These are phyloP conservation scores for Penicillium freii DNA, from an alignment of 2,329 filamentous ascomycete species.

Conservation along the genomic window DNA sequence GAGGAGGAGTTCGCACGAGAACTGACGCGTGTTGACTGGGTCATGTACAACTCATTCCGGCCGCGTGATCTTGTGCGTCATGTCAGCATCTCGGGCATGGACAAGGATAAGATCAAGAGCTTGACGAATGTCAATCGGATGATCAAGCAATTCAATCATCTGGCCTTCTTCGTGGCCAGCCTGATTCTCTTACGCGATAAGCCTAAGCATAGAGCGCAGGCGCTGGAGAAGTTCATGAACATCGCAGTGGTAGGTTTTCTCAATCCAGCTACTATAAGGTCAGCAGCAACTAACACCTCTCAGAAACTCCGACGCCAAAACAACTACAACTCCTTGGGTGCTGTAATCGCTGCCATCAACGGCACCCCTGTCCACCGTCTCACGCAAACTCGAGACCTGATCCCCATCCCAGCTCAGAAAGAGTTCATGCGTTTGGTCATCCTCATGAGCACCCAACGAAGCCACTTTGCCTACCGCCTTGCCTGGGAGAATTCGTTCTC, in stretches of 20 bases:
- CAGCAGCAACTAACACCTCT: constrained; percentile 8
- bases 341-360: constrained; percentile 88
- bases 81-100: constrained; percentile 66
- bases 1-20: constrained; percentile 87
- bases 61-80: constrained; percentile 91
- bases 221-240: constrained; percentile 93
- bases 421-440: constrained; percentile 85
- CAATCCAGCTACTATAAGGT: background rate
- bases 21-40: constrained; percentile 93
- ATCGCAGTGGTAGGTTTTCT: constrained; percentile 60
- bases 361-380: constrained; percentile 82
- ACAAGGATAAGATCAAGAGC: constrained; percentile 61
- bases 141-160: constrained; percentile 88
- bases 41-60: constrained; percentile 93
- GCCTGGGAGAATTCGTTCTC: constrained; percentile 94
- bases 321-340: constrained; percentile 96
- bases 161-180: constrained; percentile 78
- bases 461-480: constrained; percentile 90
- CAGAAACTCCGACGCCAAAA: constrained; percentile 83
- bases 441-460: constrained; percentile 89
- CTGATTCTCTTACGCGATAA: constrained; percentile 90
- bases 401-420: constrained; percentile 70
- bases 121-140: constrained; percentile 88
- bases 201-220: constrained; percentile 86
- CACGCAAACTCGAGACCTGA: constrained; percentile 71